Conservation (phyloP, 202 grass and related monocot species). For the Thinopyrum obtusiflorum region DNA sequence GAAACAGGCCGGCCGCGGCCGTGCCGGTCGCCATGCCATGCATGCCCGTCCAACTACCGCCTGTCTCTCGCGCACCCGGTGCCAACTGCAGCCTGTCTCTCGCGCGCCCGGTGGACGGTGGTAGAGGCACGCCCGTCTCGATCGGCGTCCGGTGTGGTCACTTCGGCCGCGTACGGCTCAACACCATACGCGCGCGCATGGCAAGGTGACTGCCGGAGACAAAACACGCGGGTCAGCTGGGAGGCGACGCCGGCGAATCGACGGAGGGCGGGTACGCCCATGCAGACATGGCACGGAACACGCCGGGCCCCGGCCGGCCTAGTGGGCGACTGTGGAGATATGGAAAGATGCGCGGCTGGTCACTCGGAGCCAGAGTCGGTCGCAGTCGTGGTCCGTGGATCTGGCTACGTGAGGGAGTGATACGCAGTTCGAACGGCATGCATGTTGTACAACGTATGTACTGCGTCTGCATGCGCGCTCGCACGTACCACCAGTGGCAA, state of each 20-base stretch:
- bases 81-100: not conserved
- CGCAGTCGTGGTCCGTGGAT: not conserved
- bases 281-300: not conserved
- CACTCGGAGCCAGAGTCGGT: not conserved
- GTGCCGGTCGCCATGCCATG: not conserved
- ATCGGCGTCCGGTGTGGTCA: not conserved
- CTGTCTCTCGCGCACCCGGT: not conserved
- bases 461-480: not conserved
- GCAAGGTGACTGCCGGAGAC: not conserved
- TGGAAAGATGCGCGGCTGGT: not conserved
- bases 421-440: not conserved
- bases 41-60: not conserved
- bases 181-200: not conserved
- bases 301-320: not conserved
- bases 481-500: too few species aligned
- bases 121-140: not conserved
- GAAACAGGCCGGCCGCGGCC: not conserved
- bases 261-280: not conserved
- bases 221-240: not conserved
- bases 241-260: not conserved
- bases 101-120: not conserved
- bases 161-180: not conserved
- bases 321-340: not conserved
- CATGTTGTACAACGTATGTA: not conserved
- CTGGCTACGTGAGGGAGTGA: not conserved